phyloP scores from a whole-genome alignment of 805 yeast genomes.

The Clavispora fructus region DNA sequence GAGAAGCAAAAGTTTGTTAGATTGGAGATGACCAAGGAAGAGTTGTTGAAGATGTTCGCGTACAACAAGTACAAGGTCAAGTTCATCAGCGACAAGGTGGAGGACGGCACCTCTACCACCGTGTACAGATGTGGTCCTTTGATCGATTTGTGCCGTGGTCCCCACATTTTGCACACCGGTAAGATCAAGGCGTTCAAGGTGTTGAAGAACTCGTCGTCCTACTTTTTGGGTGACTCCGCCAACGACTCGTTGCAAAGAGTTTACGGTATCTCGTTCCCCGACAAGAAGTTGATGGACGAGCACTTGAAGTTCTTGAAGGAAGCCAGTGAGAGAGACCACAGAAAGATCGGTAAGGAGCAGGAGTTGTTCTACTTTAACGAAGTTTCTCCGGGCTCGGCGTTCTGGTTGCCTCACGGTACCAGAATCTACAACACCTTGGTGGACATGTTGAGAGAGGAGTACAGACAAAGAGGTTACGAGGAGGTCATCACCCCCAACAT shows the following conservation, averaged over 20 bases:
- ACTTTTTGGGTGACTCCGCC: constrained; percentile 86
- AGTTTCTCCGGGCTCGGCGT: constrained; percentile 95
- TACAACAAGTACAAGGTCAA: constrained; percentile 95
- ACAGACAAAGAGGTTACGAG: constrained; percentile 90
- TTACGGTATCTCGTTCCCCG: constrained; percentile 98
- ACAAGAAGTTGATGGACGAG: constrained; percentile 91
- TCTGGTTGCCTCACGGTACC: constrained; percentile 99
- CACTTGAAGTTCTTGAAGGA: constrained; percentile 92
- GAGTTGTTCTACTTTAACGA: constrained; percentile 94
- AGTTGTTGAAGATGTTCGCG: constrained; percentile 84
- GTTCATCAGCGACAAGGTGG: constrained; percentile 80
- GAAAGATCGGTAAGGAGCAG: constrained; percentile 95
- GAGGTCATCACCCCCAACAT: constrained; percentile 99
- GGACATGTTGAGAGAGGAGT: constrained; percentile 75
- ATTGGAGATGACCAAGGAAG: constrained; percentile 86
- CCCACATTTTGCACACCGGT: constrained; percentile 97
- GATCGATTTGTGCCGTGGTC: constrained; percentile 96
- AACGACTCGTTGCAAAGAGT: constrained; percentile 96
- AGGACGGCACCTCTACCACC: constrained; percentile 93
- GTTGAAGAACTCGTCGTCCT: constrained; percentile 92
- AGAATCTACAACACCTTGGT: constrained; percentile 89
- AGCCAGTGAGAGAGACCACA: constrained; percentile 93
- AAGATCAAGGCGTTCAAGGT: constrained; percentile 91
- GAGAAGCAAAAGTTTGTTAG: constrained; percentile 95
- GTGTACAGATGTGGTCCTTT: constrained; percentile 97